Evolutionary conservation across 2,329 filamentous ascomycete species (phyloP).

Genomic region (Myriosclerotinia duriaeana): DNA sequence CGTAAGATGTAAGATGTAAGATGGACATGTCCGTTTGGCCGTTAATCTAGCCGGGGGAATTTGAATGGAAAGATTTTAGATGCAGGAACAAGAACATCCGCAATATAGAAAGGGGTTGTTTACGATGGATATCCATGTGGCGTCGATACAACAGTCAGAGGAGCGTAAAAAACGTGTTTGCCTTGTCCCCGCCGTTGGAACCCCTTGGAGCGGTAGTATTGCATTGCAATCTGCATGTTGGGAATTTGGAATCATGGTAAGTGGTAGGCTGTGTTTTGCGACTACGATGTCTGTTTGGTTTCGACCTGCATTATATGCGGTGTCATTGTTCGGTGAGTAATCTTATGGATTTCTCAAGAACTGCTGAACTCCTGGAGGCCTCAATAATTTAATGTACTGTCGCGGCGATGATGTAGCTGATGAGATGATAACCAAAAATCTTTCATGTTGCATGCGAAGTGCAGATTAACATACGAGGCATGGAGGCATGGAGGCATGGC

Average conservation of each 20-base stretch:
- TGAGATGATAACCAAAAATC: background rate
- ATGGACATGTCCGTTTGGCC: conserved; percentile 3
- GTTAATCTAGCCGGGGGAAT: background rate
- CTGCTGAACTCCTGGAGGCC: background rate
- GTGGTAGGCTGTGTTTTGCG: conserved; percentile 5
- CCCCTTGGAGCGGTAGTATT: background rate
- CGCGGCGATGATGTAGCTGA: conserved; percentile 1
- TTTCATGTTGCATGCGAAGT: conserved; percentile 19
- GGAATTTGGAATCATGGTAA: background rate
- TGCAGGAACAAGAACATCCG: conserved; percentile 3
- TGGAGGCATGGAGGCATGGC: conserved; percentile 7
- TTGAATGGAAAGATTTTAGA: background rate
- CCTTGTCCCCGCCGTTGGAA: conserved; percentile 1
- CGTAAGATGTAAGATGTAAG: background rate
- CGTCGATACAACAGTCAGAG: conserved; percentile 5
- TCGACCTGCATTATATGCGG: background rate
- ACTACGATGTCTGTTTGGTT: background rate
- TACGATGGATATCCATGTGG: conserved; percentile 1
- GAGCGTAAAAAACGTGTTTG: conserved; percentile 14
- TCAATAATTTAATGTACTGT: background rate
- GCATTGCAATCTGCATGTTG: conserved; percentile 5
- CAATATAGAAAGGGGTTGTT: background rate
- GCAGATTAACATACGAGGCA: conserved; percentile 16
- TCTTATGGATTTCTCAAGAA: background rate
- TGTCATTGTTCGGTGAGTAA: conserved; percentile 18